Base-by-base conservation (phyloP, 495 filamentous ascomycete genomes). In the Penicillium chermesinum region DNA sequence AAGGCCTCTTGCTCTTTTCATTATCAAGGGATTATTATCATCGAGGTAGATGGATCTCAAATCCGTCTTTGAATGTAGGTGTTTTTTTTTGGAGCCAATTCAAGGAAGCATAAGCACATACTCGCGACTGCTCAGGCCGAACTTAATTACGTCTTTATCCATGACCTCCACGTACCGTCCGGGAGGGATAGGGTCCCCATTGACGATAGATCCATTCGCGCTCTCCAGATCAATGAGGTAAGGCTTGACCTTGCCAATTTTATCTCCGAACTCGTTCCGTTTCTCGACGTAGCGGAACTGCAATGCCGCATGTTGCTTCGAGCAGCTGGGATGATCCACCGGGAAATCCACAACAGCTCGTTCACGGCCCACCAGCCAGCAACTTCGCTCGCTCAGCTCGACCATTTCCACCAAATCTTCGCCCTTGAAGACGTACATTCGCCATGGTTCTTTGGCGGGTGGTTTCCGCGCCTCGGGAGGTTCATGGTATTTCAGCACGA, bases 141-240 rank as follows among this genome's bases (percentile, higher is more conserved):
- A 96, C 64, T 77, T 78, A 37, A 98, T 63, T 60, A 97, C 79
- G 64, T 98, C 93, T 64, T 89, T 90, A 61, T 91, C 85, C 62
- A 80, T 78, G 44, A 96, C 64, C 65, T 97, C 94, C 34, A 96
- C 66, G 65, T 88, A 98, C 43, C 90, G 76, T 61, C 85, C 84
- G 8, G 71, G 76, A 1, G 87, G 86, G 3, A 93, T 68, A 57
- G 65, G 68, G 37, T 91, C 83, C 44, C 80, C 83, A 59, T 95
- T 95, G 38, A 98, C 74, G 38, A 63, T 76, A 7, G 91, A 96
- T 37, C 93, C 91, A 70, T 98, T 97, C 17, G 88, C 87, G 50
- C 88, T 95, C 57, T 96, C 91, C 36, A 98, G 65, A 69, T 98
- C 93, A 58, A 97, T 86, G 2, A 97, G 58, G 68, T 97, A 98